Evolutionary conservation across 345 rosid species (phyloP).

Genomic region (Mallotus nudiflorus): DNA sequence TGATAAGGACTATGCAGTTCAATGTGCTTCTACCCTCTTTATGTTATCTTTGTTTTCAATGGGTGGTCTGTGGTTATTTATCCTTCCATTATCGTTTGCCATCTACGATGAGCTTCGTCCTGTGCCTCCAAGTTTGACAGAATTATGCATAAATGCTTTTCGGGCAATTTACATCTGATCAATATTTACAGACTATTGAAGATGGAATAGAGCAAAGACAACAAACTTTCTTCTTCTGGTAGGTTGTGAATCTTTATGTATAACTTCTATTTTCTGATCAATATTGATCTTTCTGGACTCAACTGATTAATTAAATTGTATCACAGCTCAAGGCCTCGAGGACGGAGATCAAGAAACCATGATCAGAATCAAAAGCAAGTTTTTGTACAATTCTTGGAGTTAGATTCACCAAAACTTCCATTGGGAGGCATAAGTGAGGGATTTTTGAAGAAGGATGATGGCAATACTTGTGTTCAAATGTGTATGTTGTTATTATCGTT

Average conservation of each 20-base stretch:
- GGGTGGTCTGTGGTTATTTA: not conserved
- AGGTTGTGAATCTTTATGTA: conserved; percentile 8
- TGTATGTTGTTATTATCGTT: not conserved
- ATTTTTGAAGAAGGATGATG: conserved; percentile 43
- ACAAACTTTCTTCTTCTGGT: conserved; percentile 33
- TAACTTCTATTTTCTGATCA: conserved; percentile 20
- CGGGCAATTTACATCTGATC: conserved; percentile 15
- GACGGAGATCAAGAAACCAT: conserved; percentile 15
- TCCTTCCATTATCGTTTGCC: not conserved
- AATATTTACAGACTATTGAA: conserved; percentile 26
- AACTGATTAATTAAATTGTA: conserved; percentile 28
- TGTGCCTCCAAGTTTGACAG: conserved; percentile 3
- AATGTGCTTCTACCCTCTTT: not conserved
- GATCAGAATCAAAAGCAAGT: conserved; percentile 15
- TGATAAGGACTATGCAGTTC: not conserved
- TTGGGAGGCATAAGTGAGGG: conserved; percentile 38
- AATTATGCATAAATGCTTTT: conserved; percentile 8
- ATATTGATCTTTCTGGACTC: conserved; percentile 14
- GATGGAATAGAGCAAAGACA: conserved; percentile 30
- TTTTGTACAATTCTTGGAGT: conserved; percentile 51
- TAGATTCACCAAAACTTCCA: conserved; percentile 55
- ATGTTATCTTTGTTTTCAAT: not conserved
- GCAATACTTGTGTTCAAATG: conserved; percentile 34
- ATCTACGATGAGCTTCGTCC: not conserved
- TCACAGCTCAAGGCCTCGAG: conserved; percentile 27